Evolutionary conservation across 2,329 filamentous ascomycete species (phyloP).

Genomic region (Fusarium verticillioides): DNA sequence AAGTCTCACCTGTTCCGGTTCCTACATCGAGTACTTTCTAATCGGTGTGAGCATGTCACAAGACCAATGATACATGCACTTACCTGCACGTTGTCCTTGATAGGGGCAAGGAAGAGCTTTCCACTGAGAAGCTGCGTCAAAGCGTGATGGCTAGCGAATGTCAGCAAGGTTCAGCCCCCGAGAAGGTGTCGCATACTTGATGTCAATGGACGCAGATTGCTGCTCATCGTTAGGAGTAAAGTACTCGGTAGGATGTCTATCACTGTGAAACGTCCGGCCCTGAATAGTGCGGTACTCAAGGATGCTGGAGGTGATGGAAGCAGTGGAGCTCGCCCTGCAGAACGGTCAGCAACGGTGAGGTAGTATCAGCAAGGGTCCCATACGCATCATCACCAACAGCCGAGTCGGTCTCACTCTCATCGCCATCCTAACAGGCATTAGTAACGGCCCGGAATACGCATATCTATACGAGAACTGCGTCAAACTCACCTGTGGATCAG

Average conservation of each 20-base stretch:
- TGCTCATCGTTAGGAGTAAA: slow-evolving; percentile 42
- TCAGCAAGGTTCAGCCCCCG: no score
- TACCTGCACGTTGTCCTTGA: slow-evolving; percentile 32
- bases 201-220: slow-evolving; percentile 41
- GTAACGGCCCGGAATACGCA: background rate
- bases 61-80: background rate
- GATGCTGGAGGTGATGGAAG: slow-evolving; percentile 39
- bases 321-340: slow-evolving; percentile 38
- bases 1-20: slow-evolving; percentile 32
- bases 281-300: slow-evolving; percentile 40
- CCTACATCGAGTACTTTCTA: slow-evolving; percentile 41
- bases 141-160: slow-evolving; percentile 32
- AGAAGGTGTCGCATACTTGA: slow-evolving; percentile 21
- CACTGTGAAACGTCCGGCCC: slow-evolving; percentile 40
- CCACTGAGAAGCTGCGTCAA: slow-evolving; percentile 31
- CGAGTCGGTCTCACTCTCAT: slow-evolving; percentile 27
- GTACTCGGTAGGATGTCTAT: slow-evolving; percentile 37
- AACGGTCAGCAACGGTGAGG: background rate
- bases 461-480: background rate
- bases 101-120: slow-evolving; percentile 35
- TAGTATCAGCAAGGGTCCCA: background rate
- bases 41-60: background rate
- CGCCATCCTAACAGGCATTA: slow-evolving; percentile 13
- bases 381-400: slow-evolving; percentile 32
- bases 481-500: slow-evolving; percentile 27